A percentile compares a stretch with the other conserved stretches of the same genome.
These are phyloP conservation scores for Cladophialophora carrionii DNA, from an alignment of 2,329 filamentous ascomycete genomes.

Conservation along the genomic window DNA sequence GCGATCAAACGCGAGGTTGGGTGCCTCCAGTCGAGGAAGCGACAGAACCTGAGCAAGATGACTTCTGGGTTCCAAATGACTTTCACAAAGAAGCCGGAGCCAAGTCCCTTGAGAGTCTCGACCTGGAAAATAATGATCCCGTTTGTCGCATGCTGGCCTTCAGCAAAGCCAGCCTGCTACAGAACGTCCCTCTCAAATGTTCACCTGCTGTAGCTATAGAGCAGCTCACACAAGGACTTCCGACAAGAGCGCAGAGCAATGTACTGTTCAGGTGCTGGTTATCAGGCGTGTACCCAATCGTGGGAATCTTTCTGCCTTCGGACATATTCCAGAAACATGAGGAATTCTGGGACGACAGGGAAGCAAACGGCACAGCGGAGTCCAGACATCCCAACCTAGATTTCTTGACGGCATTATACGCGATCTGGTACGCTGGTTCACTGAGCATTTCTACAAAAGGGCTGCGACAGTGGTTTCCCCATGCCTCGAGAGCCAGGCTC, in stretches of 20 bases:
- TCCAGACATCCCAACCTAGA: constrained; percentile 47
- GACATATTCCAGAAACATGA: constrained; percentile 49
- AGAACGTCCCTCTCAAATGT: constrained; percentile 44
- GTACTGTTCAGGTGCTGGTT: constrained; percentile 54
- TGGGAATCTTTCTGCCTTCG: constrained; percentile 51
- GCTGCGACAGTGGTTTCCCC: constrained; percentile 34
- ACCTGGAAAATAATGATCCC: constrained; percentile 22
- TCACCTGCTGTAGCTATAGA: constrained; percentile 44
- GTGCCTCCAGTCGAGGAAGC: not conserved
- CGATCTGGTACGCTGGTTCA: constrained; percentile 55
- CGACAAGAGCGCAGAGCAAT: constrained; percentile 51
- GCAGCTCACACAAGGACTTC: constrained; percentile 49
- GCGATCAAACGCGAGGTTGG: constrained; percentile 14
- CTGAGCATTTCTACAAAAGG: constrained; percentile 49
- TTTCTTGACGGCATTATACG: constrained; percentile 51
- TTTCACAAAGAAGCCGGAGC: constrained; percentile 28
- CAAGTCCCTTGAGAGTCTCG: constrained; percentile 1
- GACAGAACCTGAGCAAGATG: constrained; percentile 20
- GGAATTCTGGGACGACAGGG: constrained; percentile 49
- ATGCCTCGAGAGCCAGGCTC: constrained; percentile 41
- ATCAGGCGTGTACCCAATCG: constrained; percentile 52
- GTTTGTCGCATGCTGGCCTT: constrained; percentile 41
- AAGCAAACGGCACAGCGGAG: constrained; percentile 43
- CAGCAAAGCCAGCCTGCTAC: constrained; percentile 46
- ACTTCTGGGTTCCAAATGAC: constrained; percentile 22